Percentiles rank a stretch among this genome's conserved stretches.
These are phyloP conservation scores for Stenocarpella maydis DNA, from an alignment of 2,329 filamentous ascomycete species.

Conservation along the genomic window DNA sequence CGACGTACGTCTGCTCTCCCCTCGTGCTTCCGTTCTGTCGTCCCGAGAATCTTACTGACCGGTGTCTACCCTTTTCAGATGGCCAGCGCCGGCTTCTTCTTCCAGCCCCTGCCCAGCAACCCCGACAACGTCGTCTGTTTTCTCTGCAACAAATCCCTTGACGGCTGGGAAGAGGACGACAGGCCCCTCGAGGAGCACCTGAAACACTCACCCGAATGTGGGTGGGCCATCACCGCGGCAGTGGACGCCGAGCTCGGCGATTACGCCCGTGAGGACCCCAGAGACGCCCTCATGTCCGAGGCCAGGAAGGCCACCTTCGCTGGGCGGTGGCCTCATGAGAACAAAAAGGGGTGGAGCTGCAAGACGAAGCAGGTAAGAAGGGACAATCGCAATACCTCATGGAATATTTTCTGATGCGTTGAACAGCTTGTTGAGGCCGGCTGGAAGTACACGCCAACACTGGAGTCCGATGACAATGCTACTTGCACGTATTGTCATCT, in stretches of 20 bases:
- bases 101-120: slow-evolving; percentile 75
- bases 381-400: neutral
- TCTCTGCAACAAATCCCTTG: slow-evolving; percentile 81
- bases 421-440: slow-evolving; percentile 86
- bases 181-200: slow-evolving; percentile 86
- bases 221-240: slow-evolving; percentile 80
- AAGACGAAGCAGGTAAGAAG: slow-evolving; percentile 80
- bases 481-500: slow-evolving; percentile 92
- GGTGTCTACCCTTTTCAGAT: slow-evolving; percentile 61
- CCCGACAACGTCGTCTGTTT: slow-evolving; percentile 93
- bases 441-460: slow-evolving; percentile 90
- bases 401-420: slow-evolving; percentile 1
- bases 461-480: slow-evolving; percentile 86
- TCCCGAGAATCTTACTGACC: slow-evolving; percentile 30
- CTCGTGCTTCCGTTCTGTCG: neutral
- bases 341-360: slow-evolving; percentile 87
- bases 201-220: slow-evolving; percentile 81
- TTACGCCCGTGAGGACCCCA: slow-evolving; percentile 76
- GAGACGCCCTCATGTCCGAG: slow-evolving; percentile 72
- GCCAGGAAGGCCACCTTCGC: slow-evolving; percentile 86
- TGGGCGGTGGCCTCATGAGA: slow-evolving; percentile 88
- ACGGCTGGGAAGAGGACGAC: slow-evolving; percentile 91
- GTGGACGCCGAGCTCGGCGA: slow-evolving; percentile 69
- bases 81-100: slow-evolving; percentile 91
- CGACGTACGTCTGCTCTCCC: slow-evolving; percentile 58